These are phyloP conservation scores for Verticillium zaregamsianum DNA, from an alignment of 2,329 filamentous ascomycete genomes.

Conservation along the genomic window DNA sequence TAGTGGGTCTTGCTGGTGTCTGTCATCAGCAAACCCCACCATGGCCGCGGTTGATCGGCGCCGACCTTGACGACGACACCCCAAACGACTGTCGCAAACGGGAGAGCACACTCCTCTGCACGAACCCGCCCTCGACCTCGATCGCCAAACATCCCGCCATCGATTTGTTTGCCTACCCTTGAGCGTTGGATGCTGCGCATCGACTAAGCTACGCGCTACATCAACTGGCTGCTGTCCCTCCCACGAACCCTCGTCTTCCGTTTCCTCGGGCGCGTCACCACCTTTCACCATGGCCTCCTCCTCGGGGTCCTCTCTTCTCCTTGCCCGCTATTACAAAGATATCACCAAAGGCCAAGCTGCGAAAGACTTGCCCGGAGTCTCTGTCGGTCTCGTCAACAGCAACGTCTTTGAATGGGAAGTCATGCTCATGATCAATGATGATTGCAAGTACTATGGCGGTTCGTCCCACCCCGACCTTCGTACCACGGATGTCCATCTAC, in stretches of 20 bases:
- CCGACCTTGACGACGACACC: not conserved
- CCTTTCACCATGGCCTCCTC: not conserved
- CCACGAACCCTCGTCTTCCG: not conserved
- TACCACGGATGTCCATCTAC: not conserved
- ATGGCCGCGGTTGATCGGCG: not conserved
- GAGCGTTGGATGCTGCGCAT: not conserved
- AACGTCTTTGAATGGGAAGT: conserved; percentile 98
- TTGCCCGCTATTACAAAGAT: conserved; percentile 84
- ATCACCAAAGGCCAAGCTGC: conserved; percentile 54
- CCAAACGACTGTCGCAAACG: not conserved
- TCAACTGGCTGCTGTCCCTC: not conserved
- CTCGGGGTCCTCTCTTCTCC: conserved; percentile 58
- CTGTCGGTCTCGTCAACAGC: conserved; percentile 79
- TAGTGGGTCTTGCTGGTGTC: not conserved
- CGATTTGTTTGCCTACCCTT: not conserved
- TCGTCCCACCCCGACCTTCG: conserved; percentile 23
- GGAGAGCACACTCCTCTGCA: not conserved
- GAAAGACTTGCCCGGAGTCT: conserved; percentile 91
- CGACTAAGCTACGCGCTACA: not conserved
- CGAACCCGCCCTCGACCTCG: not conserved
- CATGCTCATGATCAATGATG: conserved; percentile 96
- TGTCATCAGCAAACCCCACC: not conserved
- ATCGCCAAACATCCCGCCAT: not conserved
- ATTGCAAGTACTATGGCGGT: conserved; percentile 93
- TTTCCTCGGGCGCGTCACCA: not conserved